Evolutionary conservation across 164 flowering plant genomes (phyloP).

Genomic region (Nelumbo lutea): DNA sequence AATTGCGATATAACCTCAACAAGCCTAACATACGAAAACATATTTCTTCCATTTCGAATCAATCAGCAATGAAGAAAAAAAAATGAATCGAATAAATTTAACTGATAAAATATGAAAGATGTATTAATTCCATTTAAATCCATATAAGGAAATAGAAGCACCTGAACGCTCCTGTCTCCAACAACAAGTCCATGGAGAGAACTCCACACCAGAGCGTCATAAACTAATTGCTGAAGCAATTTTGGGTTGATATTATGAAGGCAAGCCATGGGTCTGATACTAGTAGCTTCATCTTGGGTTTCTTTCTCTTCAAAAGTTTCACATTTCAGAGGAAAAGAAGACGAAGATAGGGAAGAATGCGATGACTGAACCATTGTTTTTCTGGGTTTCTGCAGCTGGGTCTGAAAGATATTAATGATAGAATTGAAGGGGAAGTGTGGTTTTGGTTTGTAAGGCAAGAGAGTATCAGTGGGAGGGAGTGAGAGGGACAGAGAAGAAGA

Average conservation of each 20-base stretch:
- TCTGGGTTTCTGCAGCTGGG: not conserved
- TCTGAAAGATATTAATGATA: not conserved
- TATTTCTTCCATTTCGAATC: too few relatives aligned
- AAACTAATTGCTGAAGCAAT: constrained; percentile 57
- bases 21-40: too few relatives aligned
- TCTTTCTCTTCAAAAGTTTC: not conserved
- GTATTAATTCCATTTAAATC: too few relatives aligned
- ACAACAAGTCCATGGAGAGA: constrained; percentile 94
- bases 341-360: not conserved
- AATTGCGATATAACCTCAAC: too few relatives aligned
- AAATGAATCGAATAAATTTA: not conserved
- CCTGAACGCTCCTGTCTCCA: constrained; percentile 68
- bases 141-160: constrained; percentile 13
- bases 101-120: too few relatives aligned
- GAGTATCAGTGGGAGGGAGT: not conserved
- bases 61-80: too few relatives aligned
- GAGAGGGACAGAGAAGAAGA: constrained; percentile 4
- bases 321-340: not conserved
- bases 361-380: not conserved
- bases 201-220: constrained; percentile 87
- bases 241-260: constrained; percentile 38
- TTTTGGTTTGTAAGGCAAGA: not conserved
- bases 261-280: constrained; percentile 12
- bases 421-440: not conserved
- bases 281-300: not conserved